Evolutionary conservation across 1,284 basidiomycete species (phyloP).

Genomic region (Pyrrhoderma lamaoense): DNA sequence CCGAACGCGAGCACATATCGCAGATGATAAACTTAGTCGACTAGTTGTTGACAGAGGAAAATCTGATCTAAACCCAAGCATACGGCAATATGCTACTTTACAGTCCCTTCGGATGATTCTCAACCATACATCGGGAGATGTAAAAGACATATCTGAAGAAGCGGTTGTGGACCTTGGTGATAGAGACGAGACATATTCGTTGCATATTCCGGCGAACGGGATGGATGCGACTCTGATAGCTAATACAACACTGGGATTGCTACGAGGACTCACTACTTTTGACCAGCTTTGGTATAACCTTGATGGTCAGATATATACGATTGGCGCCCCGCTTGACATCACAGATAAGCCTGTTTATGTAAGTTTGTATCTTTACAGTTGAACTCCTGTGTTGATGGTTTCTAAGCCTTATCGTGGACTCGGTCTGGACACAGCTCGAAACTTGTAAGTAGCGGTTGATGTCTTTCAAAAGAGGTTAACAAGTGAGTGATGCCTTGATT

Average conservation of each 20-base stretch:
- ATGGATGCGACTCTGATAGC: slow-evolving; percentile 54
- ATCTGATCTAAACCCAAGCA: neutral
- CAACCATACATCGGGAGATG: neutral
- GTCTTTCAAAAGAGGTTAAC: slow-evolving; percentile 25
- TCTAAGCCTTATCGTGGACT: slow-evolving; percentile 70
- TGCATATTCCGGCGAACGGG: slow-evolving; percentile 58
- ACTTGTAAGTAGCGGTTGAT: slow-evolving; percentile 44
- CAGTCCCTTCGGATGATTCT: slow-evolving; percentile 2
- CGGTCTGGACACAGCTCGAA: slow-evolving; percentile 72
- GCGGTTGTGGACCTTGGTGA: slow-evolving; percentile 44
- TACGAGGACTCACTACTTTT: slow-evolving; percentile 80
- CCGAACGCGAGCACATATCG: slow-evolving; percentile 35
- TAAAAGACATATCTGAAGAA: slow-evolving; percentile 43
- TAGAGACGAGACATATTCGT: slow-evolving; percentile 60
- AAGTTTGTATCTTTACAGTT: slow-evolving; percentile 8
- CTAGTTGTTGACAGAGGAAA: slow-evolving; percentile 45
- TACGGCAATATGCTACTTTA: neutral
- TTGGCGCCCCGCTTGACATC: slow-evolving; percentile 54
- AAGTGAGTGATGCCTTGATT: too few relatives aligned
- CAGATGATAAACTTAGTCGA: slow-evolving; percentile 42
- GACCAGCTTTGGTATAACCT: slow-evolving; percentile 67
- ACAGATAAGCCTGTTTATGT: slow-evolving; percentile 62
- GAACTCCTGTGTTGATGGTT: neutral
- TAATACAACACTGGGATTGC: slow-evolving; percentile 68
- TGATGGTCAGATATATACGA: slow-evolving; percentile 43